Percentiles rank a stretch among this genome's conserved stretches.
Conservation (phyloP, 495 filamentous ascomycete species). For the Bacidia gigantensis region DNA sequence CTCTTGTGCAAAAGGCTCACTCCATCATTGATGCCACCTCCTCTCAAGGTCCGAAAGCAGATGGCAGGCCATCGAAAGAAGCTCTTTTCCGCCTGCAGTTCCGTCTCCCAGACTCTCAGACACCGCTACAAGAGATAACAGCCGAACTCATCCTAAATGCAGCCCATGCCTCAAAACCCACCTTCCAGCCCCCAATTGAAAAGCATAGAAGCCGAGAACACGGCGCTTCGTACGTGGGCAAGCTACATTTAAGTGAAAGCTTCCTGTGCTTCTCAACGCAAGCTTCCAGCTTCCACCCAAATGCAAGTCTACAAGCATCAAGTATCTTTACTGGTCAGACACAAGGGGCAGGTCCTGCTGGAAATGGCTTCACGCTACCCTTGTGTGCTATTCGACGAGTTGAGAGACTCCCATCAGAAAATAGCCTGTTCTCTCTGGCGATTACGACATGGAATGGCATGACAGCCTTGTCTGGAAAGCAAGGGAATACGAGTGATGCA, state of each 20-base stretch:
- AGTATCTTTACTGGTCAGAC: conserved; percentile 76
- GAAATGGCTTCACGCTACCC: conserved; percentile 93
- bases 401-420: conserved; percentile 81
- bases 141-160: conserved; percentile 77
- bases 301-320: conserved; percentile 59
- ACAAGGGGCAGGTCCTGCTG: conserved; percentile 79
- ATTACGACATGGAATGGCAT: conserved; percentile 94
- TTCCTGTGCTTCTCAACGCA: conserved; percentile 95
- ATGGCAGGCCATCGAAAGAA: conserved; percentile 75
- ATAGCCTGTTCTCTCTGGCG: conserved; percentile 78
- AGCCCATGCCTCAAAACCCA: conserved; percentile 34
- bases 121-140: conserved; percentile 85
- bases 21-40: conserved; percentile 80
- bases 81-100: conserved; percentile 92
- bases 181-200: conserved; percentile 33
- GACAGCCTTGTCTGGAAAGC: conserved; percentile 29
- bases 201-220: conserved; percentile 44
- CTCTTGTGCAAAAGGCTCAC: conserved; percentile 87
- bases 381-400: conserved; percentile 82
- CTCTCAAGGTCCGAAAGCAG: conserved; percentile 39
- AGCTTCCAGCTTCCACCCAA: conserved; percentile 69
- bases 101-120: conserved; percentile 81
- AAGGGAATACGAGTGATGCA: conserved; percentile 43
- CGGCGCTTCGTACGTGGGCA: conserved; percentile 82
- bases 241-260: conserved; percentile 82